These are phyloP conservation scores for Penicillium mononematosum DNA, from an alignment of 495 filamentous ascomycete species.

Conservation along the genomic window DNA sequence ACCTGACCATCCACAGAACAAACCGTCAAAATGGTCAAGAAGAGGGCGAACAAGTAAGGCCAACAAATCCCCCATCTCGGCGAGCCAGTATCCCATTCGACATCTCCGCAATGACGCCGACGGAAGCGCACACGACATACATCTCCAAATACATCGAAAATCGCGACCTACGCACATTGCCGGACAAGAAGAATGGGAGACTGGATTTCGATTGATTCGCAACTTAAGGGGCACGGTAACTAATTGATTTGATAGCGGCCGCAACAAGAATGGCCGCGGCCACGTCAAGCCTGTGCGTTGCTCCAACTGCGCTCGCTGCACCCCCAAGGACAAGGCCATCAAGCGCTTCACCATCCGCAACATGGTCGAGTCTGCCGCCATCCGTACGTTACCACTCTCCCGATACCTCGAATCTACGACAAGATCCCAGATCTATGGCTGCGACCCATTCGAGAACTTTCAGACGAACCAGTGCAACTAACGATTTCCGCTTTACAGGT, in stretches of 20 bases:
- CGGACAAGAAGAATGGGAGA: constrained; percentile 25
- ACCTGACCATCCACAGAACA: constrained; percentile 42
- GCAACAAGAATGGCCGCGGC: constrained; percentile 99
- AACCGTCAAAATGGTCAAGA: constrained; percentile 98
- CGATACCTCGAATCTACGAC: constrained; percentile 13
- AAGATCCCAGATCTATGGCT: constrained; percentile 13
- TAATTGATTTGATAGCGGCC: constrained; percentile 62
- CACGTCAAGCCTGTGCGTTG: constrained; percentile 99
- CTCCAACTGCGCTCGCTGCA: constrained; percentile 99
- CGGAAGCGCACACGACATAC: constrained; percentile 18
- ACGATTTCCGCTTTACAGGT: constrained; percentile 54
- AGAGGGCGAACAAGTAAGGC: constrained; percentile 94
- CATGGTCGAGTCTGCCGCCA: constrained; percentile 99
- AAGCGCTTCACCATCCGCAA: constrained; percentile 99
- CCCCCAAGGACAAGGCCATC: constrained; percentile 99
- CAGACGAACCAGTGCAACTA: constrained; percentile 11
- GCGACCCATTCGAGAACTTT: constrained; percentile 4
- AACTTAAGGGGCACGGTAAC: constrained; percentile 16
- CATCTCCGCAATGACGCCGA: constrained; percentile 35
- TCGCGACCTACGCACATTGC: constrained; percentile 22
- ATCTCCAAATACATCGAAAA: constrained; percentile 11
- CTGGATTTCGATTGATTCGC: constrained; percentile 19
- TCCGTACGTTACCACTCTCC: constrained; percentile 71
- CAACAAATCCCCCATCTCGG: constrained; percentile 27
- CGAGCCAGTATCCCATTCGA: constrained; percentile 31